Base-by-base conservation (phyloP, 2,329 filamentous ascomycete genomes). In the Trichoderma endophyticum region DNA sequence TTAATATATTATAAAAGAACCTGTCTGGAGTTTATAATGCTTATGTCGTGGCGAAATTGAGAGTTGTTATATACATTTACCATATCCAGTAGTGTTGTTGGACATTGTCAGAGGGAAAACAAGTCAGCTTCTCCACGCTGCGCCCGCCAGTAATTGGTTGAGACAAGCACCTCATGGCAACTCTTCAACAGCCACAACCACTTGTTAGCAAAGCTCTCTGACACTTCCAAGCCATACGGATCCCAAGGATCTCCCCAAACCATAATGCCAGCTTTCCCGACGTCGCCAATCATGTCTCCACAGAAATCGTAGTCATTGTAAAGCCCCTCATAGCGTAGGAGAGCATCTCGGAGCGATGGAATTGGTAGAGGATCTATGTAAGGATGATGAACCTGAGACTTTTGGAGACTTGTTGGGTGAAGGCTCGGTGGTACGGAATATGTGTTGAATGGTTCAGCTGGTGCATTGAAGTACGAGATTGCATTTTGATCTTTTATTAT, bases 191-290 rank as follows among this genome's bases (percentile, higher is more conserved):
- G 18, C 39, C 79, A 79, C 3, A 73, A 77, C 83, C 84, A 88
- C 73, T 85, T 86, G 36, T 77, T 77, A 12, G 83, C 73, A 72
- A 88, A 87, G 0, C 72, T 64, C n/a, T 81, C 79, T 0, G 81
- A 85, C 1, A 83, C 77, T 73, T 88, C 86, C 86, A 85, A 88
- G 12, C 80, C 83, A 0, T 73, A 72, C 3, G 80, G 72, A 69
- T 86, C 80, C 80, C 81, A 85, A 1, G 85, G 80, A 7, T 85
- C 82, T 1, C 84, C 83, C 86, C 85, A 87, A 3, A 87, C 82
- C 12, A 87, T 78, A 1, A 87, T 69, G 2, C 65, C 65, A n/a
- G 32, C 54, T 30, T 69, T 15, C n/a, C 65, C 65, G 24, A 36
- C 32, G 4, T 32, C 21, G 14, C 43, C 65, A 36, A 43, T 43